These are phyloP conservation scores for Phytophthora colocasiae DNA, from an alignment of 352 stramenopile species.

Conservation along the genomic window DNA sequence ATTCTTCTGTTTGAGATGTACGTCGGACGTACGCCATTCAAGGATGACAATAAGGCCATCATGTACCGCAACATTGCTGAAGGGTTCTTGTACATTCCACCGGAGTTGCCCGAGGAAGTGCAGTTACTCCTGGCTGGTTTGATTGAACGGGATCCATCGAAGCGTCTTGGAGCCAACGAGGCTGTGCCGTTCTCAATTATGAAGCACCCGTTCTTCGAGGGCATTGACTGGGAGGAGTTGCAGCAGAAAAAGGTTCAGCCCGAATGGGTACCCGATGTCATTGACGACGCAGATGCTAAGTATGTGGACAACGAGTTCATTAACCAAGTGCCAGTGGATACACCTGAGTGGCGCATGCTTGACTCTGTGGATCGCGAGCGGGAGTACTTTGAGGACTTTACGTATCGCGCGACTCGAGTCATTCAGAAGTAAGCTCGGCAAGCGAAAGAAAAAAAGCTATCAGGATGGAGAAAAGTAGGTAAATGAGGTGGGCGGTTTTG, in stretches of 20 bases:
- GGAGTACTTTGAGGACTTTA: conserved; percentile 90
- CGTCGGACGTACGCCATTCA: conserved; percentile 92
- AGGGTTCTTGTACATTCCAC: conserved; percentile 81
- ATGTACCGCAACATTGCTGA: conserved; percentile 94
- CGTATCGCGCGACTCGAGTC: conserved; percentile 76
- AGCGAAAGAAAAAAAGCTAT: conserved; percentile 4
- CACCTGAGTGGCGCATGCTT: conserved; percentile 89
- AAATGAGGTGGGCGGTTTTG: conserved; percentile 26
- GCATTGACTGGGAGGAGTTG: conserved; percentile 88
- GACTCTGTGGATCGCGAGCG: conserved; percentile 87
- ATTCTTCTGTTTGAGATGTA: conserved; percentile 94
- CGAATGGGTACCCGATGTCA: conserved; percentile 84
- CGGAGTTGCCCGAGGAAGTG: conserved; percentile 70
- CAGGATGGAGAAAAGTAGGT: conserved; percentile 19
- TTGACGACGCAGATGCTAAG: conserved; percentile 86
- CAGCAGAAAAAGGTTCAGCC: conserved; percentile 82
- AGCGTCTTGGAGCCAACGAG: conserved; percentile 82
- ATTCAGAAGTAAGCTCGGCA: conserved; percentile 63
- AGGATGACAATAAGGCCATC: conserved; percentile 90
- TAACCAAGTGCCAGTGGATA: conserved; percentile 87
- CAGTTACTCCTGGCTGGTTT: conserved; percentile 81
- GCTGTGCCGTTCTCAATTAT: conserved; percentile 89
- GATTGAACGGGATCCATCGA: conserved; percentile 75
- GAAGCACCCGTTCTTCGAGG: conserved; percentile 89
- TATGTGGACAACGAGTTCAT: conserved; percentile 92